These are phyloP conservation scores for Noccaea caerulescens DNA, from an alignment of 345 rosid genomes.

Conservation along the genomic window DNA sequence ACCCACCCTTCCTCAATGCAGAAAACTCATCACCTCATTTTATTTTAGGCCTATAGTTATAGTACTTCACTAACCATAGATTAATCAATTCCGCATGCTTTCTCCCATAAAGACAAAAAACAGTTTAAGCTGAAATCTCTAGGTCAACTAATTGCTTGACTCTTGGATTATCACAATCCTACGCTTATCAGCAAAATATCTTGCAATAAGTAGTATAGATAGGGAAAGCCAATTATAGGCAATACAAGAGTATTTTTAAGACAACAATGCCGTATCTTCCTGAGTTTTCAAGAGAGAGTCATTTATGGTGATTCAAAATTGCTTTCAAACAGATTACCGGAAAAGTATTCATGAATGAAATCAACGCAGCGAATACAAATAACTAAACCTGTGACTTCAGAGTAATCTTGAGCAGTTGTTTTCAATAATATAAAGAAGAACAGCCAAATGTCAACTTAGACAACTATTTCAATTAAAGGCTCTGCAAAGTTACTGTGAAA, in stretches of 20 bases:
- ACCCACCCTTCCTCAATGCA: constrained; percentile 32
- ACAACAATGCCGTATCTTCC: constrained; percentile 1
- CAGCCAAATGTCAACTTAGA: neutral
- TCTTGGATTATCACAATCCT: neutral
- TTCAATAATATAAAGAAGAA: neutral
- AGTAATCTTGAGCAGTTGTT: constrained; percentile 14
- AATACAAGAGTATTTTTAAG: neutral
- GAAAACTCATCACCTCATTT: constrained; percentile 22
- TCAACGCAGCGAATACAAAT: constrained; percentile 16
- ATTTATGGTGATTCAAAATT: constrained; percentile 13
- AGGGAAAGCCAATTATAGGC: constrained; percentile 1
- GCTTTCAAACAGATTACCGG: constrained; percentile 8
- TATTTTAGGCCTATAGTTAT: neutral
- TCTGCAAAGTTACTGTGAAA: constrained; percentile 10
- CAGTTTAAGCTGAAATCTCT: neutral
- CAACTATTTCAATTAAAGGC: neutral
- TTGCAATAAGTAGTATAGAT: constrained; percentile 13
- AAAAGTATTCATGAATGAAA: constrained; percentile 1
- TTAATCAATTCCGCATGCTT: constrained; percentile 7
- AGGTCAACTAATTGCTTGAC: constrained; percentile 10
- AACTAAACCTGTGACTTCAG: neutral
- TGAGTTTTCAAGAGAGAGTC: constrained; percentile 12
- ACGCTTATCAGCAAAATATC: constrained; percentile 17
- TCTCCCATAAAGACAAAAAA: constrained; percentile 18
- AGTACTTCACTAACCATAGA: constrained; percentile 23